Conservation (phyloP, 768 basidiomycete species). For the Gloeopeniophorella convolvens region DNA sequence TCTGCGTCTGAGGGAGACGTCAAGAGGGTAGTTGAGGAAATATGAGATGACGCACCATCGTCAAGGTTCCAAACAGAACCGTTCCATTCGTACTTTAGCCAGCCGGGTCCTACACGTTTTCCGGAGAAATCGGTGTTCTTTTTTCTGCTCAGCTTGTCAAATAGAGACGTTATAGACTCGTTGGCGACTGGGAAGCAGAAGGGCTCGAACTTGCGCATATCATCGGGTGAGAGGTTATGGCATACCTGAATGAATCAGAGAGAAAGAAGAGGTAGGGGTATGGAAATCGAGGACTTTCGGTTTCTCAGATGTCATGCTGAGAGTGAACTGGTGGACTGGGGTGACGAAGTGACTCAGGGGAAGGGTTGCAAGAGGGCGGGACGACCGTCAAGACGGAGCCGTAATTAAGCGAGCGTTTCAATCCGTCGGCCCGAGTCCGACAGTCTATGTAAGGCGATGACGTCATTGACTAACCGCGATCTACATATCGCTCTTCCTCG, state of each 20-base stretch:
- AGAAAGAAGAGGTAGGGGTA: constrained; percentile 68
- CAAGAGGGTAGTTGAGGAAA: constrained; percentile 1
- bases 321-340: background rate
- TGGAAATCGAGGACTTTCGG: constrained; percentile 63
- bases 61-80: constrained; percentile 80
- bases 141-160: constrained; percentile 68
- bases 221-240: constrained; percentile 16
- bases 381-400: no score
- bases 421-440: no score
- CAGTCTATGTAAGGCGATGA: no score
- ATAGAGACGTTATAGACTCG: constrained; percentile 57
- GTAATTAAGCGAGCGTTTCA: no score
- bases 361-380: background rate
- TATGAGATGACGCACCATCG: constrained; percentile 49
- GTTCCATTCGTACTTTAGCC: constrained; percentile 84
- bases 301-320: constrained; percentile 27
- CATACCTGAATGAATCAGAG: constrained; percentile 70
- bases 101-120: constrained; percentile 63
- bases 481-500: no score
- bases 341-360: background rate
- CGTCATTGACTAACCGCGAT: no score
- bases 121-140: constrained; percentile 49
- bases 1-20: constrained; percentile 55
- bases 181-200: constrained; percentile 47
- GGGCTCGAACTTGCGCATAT: background rate